Evolutionary conservation across 495 filamentous ascomycete species (phyloP), one percentile per base, ranked within the genome.

Genomic region (Mytilinidion resinicola): DNA sequence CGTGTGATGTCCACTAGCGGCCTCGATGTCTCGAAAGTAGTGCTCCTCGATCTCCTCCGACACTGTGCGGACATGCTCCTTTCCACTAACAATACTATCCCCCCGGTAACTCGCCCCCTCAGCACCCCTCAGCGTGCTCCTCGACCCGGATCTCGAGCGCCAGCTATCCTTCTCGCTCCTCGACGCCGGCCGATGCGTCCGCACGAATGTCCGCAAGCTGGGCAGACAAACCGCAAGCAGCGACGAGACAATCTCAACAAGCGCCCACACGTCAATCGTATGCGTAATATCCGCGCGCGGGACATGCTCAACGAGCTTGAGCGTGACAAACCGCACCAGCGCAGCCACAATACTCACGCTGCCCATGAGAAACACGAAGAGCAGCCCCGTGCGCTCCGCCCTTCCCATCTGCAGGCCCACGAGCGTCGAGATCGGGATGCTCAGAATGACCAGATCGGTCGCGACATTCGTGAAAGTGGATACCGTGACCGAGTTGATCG

Each of bases 261-360:
- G 51, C 0, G 70, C 69, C 62, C 69, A 71, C 33, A 73, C 70
- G 46, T 73, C 70, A 34, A 73, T 73, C 7, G 70, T 71, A 54
- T 71, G 70, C 12, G 69, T 70, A 19, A 73, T 71, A 15, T 60
- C 60, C 1, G 70, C 67, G 19, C 62, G 66, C 0, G 70, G 63
- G 8, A 67, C 63, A 11, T 55, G 58, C 30, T 65, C 63, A 3
- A 71, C 69, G 1, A 64, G 39, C 52, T 66, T 51, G 9, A 73
- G 62, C 38, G 62, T 65, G 0, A 64, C 53, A 56, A 69, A 71
- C 12, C 70, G 61, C 10, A 67, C 65, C 9, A 71, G 57, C 53
- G 70, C 70, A 1, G 70, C 70, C 0, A 71, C n/a, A 21, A 73
- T 73, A 12, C 60, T 66, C 42, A 73, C 56, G 33, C 65, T 68